These are phyloP conservation scores for Pichia sp. DNA, from an alignment of 1,139 yeast genomes.

Conservation along the genomic window DNA sequence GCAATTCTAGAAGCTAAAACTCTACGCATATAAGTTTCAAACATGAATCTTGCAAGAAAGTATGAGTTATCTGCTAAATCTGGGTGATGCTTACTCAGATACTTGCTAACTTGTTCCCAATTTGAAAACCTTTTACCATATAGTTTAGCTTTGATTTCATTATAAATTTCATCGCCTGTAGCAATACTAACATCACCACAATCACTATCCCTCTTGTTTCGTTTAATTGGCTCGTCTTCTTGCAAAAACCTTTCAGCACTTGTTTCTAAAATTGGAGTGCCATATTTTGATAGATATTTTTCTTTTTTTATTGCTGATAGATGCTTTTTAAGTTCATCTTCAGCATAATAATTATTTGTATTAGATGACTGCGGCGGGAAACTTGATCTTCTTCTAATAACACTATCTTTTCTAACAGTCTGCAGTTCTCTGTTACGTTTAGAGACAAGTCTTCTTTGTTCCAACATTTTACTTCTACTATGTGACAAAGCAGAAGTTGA, in stretches of 20 bases:
- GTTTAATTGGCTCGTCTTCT: background rate
- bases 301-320: background rate
- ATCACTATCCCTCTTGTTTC: constrained; percentile 16
- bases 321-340: background rate
- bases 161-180: constrained; percentile 22
- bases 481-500: constrained; percentile 5
- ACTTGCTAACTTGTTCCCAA: constrained; percentile 16
- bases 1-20: constrained; percentile 25
- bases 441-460: background rate
- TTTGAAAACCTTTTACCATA: constrained; percentile 12
- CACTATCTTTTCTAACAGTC: constrained; percentile 11
- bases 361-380: background rate
- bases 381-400: constrained; percentile 5
- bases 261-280: constrained; percentile 7
- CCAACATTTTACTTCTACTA: background rate
- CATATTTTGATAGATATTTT: constrained; percentile 4
- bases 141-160: constrained; percentile 14
- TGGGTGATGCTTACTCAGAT: constrained; percentile 11
- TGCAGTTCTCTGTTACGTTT: background rate
- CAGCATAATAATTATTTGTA: background rate
- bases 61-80: constrained; percentile 23
- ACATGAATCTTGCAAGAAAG: constrained; percentile 20
- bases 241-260: background rate
- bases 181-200: constrained; percentile 25
- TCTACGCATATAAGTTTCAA: constrained; percentile 26